Evolutionary conservation across 345 rosid genomes (phyloP), one percentile per base, ranked within the genome.

Genomic region (Limnanthes douglasii): DNA sequence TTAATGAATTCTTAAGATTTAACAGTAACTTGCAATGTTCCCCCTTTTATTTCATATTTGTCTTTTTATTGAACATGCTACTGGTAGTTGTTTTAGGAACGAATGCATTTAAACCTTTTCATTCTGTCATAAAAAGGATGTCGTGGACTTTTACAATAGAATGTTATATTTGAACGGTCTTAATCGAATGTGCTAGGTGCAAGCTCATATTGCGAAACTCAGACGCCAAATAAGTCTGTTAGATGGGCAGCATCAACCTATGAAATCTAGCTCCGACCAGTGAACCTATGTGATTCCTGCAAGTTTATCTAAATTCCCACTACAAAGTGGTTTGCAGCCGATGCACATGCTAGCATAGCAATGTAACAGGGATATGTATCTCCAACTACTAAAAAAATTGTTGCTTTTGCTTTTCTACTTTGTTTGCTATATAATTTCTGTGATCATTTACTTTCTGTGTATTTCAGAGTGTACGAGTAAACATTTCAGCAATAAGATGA

Each of bases 151-250:
- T 45, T 18, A 15, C 37, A 41, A 3, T 5, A 30, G 34, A 19
- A 22, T 18, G 7, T 15, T 43, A 24, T 52, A 26, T 37, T 32
- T 43, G 13, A 15, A 53, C 39, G 21, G 23, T 47, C 34, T 13
- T 6, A 19, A 39, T 34, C 10, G 37, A 6, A 39, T 38, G 17
- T 21, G 57, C 42, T 61, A 80, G 86, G 83, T 80, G 43, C 80
- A 70, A 75, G 65, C 71, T 37, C 79, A 80, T 68, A 80, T 75
- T 34, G 70, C 72, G 8, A 80, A 72, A 54, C 65, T 70, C 25
- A 70, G 61, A 58, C 49, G 71, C 47, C 80, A 80, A 43, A 64
- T 68, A 60, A 73, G 62, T 47, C 13, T 68, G 63, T 43, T 75
- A 28, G 86, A 80, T 35, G 83, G 83, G 48, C 77, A 65, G 66